A percentile compares a stretch with the other conserved stretches of the same genome.
These are phyloP conservation scores for Vitis hybrid DNA, from an alignment of 177 flowering plant genomes.

Conservation along the genomic window DNA sequence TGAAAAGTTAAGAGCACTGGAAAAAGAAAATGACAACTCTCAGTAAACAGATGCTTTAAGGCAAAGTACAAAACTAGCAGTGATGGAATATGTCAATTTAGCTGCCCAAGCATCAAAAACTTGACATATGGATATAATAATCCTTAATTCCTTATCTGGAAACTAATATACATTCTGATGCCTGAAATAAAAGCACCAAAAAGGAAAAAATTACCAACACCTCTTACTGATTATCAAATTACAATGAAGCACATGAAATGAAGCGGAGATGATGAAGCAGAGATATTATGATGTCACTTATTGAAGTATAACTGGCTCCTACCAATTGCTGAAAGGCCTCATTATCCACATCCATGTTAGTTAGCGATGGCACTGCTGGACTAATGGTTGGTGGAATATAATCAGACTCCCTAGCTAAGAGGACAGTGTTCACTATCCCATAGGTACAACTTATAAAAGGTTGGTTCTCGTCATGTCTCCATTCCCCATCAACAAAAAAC, in stretches of 20 bases:
- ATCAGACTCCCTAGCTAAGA: conserved; percentile 38
- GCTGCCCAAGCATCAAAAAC: too few species aligned
- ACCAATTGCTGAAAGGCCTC: conserved; percentile 54
- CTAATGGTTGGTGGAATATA: conserved; percentile 17
- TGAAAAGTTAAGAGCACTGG: too few species aligned
- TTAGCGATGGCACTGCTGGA: conserved; percentile 29
- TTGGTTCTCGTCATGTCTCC: conserved; percentile 57
- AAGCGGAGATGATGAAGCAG: background rate
- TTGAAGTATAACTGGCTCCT: conserved; percentile 10
- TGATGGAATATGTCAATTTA: too few species aligned
- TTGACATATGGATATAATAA: too few species aligned
- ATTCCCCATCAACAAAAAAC: conserved; percentile 69
- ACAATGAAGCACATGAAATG: background rate
- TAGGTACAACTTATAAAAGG: conserved; percentile 37
- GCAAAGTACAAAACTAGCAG: too few species aligned
- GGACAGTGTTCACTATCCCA: conserved; percentile 55
- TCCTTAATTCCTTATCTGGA: too few species aligned
- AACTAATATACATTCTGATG: too few species aligned
- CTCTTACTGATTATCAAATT: too few species aligned
- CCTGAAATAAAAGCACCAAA: too few species aligned
- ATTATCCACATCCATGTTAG: conserved; percentile 60
- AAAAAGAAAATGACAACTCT: too few species aligned
- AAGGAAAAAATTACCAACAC: too few species aligned
- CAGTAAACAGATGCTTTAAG: too few species aligned
- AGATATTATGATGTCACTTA: background rate